A percentile compares a stretch with the other conserved stretches of the same genome.
phyloP scores from a whole-genome alignment of 2,329 filamentous ascomycete genomes.

The Pseudocercospora eumusae region DNA sequence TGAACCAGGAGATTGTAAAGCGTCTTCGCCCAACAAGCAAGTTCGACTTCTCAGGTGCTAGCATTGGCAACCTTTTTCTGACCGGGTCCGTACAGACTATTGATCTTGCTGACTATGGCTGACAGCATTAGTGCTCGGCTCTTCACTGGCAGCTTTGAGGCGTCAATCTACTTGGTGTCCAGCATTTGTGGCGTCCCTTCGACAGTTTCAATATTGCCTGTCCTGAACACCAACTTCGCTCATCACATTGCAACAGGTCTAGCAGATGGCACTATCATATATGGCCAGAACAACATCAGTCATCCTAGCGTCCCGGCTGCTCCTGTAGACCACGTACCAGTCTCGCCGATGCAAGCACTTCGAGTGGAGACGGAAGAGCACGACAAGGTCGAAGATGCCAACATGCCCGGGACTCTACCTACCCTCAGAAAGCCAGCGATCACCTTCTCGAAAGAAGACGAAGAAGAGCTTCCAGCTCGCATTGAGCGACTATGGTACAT shows the following conservation, averaged over 20 bases:
- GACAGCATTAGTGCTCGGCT: conserved; percentile 66
- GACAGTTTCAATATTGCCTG: conserved; percentile 76
- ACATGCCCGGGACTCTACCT: conserved; percentile 77
- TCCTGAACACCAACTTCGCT: conserved; percentile 92
- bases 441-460: conserved; percentile 71
- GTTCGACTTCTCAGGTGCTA: conserved; percentile 54
- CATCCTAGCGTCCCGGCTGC: conserved; percentile 68
- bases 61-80: conserved; percentile 55
- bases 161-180: conserved; percentile 84
- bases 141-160: conserved; percentile 90
- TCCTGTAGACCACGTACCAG: conserved; percentile 29
- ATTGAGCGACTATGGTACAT: conserved; percentile 94
- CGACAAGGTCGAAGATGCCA: conserved; percentile 74
- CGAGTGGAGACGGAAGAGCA: conserved; percentile 54
- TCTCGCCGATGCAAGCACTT: conserved; percentile 31
- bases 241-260: conserved; percentile 90
- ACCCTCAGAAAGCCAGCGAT: conserved; percentile 80
- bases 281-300: conserved; percentile 89
- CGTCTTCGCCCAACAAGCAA: conserved; percentile 48
- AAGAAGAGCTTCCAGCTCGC: conserved; percentile 73
- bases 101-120: conserved; percentile 48
- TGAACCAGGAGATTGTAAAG: conserved; percentile 54
- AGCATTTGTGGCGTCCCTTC: conserved; percentile 82
- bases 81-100: conserved; percentile 46
- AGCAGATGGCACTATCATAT: conserved; percentile 73